phyloP scores from a whole-genome alignment of 2,329 filamentous ascomycete genomes.

The Aspergillus amoenus region DNA sequence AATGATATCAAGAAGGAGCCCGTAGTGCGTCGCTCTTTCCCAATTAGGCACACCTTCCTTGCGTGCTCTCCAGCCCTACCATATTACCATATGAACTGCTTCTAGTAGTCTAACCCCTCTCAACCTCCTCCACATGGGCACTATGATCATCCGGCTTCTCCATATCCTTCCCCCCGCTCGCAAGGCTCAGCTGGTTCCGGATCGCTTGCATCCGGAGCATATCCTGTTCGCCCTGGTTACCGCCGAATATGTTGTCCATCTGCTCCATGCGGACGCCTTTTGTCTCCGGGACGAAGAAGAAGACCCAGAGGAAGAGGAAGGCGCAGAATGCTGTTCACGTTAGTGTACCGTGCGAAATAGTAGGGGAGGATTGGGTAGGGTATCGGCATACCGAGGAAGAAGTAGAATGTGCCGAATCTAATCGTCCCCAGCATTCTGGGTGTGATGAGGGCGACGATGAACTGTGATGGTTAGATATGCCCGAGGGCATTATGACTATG shows the following conservation, averaged over 20 bases:
- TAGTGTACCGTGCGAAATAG: not conserved
- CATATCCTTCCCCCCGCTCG: too few species aligned
- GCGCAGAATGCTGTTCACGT: not conserved
- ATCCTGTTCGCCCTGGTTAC: not conserved
- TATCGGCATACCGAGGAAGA: not conserved
- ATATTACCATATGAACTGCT: too few species aligned
- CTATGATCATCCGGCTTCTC: too few species aligned
- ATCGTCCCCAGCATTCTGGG: not conserved
- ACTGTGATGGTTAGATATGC: not conserved
- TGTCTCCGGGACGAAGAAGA: constrained; percentile 2
- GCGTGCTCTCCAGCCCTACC: too few species aligned
- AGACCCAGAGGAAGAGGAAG: not conserved
- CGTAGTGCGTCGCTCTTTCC: too few species aligned
- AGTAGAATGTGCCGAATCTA: not conserved
- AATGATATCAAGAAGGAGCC: too few species aligned
- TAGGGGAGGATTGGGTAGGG: too few species aligned
- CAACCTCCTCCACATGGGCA: too few species aligned
- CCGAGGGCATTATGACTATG: not conserved
- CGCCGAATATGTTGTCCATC: constrained; percentile 7
- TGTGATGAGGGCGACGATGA: constrained; percentile 1
- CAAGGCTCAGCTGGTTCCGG: not conserved
- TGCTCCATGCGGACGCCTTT: not conserved
- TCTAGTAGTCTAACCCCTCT: too few species aligned
- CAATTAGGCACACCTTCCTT: too few species aligned
- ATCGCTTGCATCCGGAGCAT: not conserved